Evolutionary conservation across 83 land plant genomes (phyloP).

Genomic region (Larix sibirica): DNA sequence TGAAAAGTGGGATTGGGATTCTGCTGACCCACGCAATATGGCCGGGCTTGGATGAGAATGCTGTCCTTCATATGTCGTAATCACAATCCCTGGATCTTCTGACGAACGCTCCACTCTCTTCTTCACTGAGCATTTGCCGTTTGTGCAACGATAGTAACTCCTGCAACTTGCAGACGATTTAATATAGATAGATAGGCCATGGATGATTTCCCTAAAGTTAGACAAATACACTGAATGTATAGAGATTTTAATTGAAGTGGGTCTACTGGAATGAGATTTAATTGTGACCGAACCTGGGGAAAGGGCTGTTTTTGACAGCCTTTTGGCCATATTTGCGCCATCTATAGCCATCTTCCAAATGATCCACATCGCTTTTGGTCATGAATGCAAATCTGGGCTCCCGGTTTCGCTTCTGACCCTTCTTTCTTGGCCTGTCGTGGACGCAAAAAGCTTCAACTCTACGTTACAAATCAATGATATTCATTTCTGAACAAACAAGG

Average conservation of each 20-base stretch:
- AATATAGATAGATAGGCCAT: too few species aligned
- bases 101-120: slow-evolving; percentile 52
- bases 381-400: slow-evolving; percentile 48
- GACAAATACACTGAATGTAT: too few species aligned
- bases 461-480: too few species aligned
- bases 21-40: slow-evolving; percentile 23
- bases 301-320: slow-evolving; percentile 61
- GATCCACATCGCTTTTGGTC: slow-evolving; percentile 59
- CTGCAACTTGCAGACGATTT: slow-evolving; percentile 20
- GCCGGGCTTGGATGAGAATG: slow-evolving; percentile 55
- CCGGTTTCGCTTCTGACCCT: slow-evolving; percentile 40
- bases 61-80: slow-evolving; percentile 55
- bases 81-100: slow-evolving; percentile 45
- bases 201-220: too few species aligned
- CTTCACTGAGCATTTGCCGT: slow-evolving; percentile 46
- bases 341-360: slow-evolving; percentile 53
- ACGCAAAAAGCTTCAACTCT: too few species aligned
- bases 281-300: slow-evolving; percentile 29
- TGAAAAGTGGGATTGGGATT: background rate
- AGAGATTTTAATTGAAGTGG: too few species aligned
- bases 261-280: too few species aligned
- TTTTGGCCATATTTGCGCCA: slow-evolving; percentile 62
- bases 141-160: slow-evolving; percentile 56
- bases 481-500: slow-evolving; percentile 1
- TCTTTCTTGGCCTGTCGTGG: slow-evolving; percentile 39